Conservation (phyloP, 305 asterid genomes). For the Fraxinus dipetala region DNA sequence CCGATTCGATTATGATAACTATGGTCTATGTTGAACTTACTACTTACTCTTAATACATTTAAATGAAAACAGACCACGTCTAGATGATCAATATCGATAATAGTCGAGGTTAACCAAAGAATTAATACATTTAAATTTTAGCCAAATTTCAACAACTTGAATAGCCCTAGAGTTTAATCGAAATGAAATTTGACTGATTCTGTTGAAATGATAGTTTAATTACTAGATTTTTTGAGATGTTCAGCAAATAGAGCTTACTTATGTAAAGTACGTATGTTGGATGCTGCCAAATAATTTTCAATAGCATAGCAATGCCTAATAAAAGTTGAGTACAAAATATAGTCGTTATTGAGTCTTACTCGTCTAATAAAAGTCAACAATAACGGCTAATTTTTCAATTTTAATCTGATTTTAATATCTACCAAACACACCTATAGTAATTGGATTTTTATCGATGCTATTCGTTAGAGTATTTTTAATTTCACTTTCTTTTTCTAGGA, state of each 20-base stretch:
- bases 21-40: background rate
- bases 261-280: too few species aligned
- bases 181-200: background rate
- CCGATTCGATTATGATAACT: too few species aligned
- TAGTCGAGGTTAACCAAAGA: background rate
- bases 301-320: background rate
- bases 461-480: background rate
- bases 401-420: too few species aligned
- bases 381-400: too few species aligned
- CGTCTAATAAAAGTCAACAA: too few species aligned
- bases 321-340: background rate
- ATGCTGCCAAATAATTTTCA: background rate
- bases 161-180: background rate
- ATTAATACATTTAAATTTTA: too few species aligned
- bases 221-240: too few species aligned
- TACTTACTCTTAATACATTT: background rate
- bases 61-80: background rate
- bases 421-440: too few species aligned
- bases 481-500: background rate
- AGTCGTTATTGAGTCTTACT: too few species aligned
- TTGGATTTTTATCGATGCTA: background rate
- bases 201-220: too few species aligned
- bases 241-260: too few species aligned
- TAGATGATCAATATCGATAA: background rate
- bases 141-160: background rate